Evolutionary conservation across 179 eudicot species (phyloP).

Genomic region (Nepenthes alata): DNA sequence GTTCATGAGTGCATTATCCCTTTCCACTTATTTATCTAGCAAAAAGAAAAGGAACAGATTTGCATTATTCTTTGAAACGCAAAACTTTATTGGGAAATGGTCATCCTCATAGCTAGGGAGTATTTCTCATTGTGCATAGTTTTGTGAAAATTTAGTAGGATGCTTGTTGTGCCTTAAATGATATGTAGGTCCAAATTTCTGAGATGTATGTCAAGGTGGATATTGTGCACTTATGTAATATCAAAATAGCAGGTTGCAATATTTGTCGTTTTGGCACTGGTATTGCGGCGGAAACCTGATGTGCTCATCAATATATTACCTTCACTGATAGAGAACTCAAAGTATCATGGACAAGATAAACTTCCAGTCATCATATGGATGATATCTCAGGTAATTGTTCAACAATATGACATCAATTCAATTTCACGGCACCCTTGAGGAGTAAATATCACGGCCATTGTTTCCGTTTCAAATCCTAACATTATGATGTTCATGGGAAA

Average conservation of each 20-base stretch:
- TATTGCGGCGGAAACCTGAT: conserved; percentile 69
- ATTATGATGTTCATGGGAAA: not conserved
- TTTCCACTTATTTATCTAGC: no score
- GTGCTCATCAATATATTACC: conserved; percentile 47
- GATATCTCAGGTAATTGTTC: conserved; percentile 52
- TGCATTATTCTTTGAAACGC: no score
- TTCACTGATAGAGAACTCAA: conserved; percentile 44
- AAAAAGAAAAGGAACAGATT: no score
- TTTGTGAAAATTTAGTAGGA: not conserved
- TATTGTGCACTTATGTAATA: not conserved
- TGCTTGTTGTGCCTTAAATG: not conserved
- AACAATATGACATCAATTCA: not conserved
- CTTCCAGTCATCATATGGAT: conserved; percentile 69
- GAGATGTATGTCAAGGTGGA: not conserved
- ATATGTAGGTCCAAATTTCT: not conserved
- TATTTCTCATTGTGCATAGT: not conserved
- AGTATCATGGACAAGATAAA: conserved; percentile 86
- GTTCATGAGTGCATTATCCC: no score
- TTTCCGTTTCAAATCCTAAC: not conserved
- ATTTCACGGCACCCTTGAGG: not conserved
- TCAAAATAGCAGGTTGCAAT: conserved; percentile 61
- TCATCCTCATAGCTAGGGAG: no score
- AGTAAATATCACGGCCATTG: not conserved
- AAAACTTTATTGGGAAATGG: no score
- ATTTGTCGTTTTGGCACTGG: conserved; percentile 70